Evolutionary conservation across 2,329 filamentous ascomycete genomes (phyloP).

Genomic region (Epichloe coenophiala): DNA sequence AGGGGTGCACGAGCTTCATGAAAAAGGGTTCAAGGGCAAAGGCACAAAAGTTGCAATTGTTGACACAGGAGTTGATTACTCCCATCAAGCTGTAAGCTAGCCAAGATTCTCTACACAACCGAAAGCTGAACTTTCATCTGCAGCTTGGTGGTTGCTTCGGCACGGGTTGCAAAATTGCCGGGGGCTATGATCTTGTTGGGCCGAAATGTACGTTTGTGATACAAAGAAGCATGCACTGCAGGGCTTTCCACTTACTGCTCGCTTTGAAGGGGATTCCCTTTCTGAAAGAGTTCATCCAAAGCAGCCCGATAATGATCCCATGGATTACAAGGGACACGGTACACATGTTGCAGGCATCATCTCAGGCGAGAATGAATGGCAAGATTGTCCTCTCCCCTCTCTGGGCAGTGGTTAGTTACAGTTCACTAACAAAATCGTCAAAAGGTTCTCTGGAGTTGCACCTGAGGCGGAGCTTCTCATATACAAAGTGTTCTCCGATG

Average conservation of each 20-base stretch:
- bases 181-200: conserved; percentile 27
- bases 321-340: conserved; percentile 11
- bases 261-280: conserved; percentile 2
- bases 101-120: neutral
- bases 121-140: neutral
- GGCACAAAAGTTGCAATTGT: conserved; percentile 25
- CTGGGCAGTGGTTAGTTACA: neutral
- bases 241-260: neutral
- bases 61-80: conserved; percentile 27
- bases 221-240: neutral
- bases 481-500: conserved; percentile 30
- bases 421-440: neutral
- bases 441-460: conserved; percentile 29
- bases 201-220: conserved; percentile 14
- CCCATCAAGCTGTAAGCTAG: conserved; percentile 20
- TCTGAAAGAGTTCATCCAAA: conserved; percentile 11
- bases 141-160: conserved; percentile 27
- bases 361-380: conserved; percentile 28
- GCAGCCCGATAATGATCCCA: conserved; percentile 17
- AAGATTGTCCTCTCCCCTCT: neutral
- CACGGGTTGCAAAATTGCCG: conserved; percentile 23
- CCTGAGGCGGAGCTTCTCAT: conserved; percentile 29
- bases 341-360: conserved; percentile 31
- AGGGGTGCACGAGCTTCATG: conserved; percentile 25
- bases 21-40: conserved; percentile 22